phyloP scores from a whole-genome alignment of 352 stramenopile genomes.

The Pythium phragmitis region DNA sequence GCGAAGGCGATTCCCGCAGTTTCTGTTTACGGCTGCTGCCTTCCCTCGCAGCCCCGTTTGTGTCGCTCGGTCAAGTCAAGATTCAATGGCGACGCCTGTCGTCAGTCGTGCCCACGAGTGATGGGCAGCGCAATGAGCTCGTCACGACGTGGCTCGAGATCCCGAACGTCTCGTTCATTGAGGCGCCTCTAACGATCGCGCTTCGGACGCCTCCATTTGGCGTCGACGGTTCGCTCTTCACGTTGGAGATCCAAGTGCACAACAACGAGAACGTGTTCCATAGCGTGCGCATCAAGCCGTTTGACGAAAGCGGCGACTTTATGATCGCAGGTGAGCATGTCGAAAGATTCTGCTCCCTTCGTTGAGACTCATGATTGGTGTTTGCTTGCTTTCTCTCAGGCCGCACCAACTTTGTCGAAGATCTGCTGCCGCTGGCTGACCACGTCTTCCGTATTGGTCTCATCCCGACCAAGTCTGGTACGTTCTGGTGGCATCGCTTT shows the following conservation, averaged over 20 bases:
- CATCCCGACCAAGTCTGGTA: conserved; percentile 78
- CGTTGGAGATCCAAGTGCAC: conserved; percentile 52
- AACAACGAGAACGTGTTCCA: conserved; percentile 81
- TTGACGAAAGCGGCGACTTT: conserved; percentile 72
- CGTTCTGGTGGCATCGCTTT: not conserved
- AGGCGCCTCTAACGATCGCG: conserved; percentile 59
- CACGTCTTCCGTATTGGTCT: conserved; percentile 64
- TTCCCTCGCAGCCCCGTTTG: conserved; percentile 38
- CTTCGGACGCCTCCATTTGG: conserved; percentile 71
- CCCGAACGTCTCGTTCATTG: conserved; percentile 65
- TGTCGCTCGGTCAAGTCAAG: conserved; percentile 54
- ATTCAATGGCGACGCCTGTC: conserved; percentile 64
- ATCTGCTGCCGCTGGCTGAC: conserved; percentile 71
- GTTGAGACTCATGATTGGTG: not conserved
- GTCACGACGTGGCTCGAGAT: conserved; percentile 70
- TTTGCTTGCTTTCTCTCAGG: conserved; percentile 27
- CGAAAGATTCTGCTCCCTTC: not conserved
- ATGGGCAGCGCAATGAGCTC: conserved; percentile 40
- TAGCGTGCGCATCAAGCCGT: conserved; percentile 64
- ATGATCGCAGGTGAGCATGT: conserved; percentile 54
- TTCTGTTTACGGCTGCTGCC: conserved; percentile 65
- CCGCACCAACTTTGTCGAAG: conserved; percentile 67
- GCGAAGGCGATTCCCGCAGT: conserved; percentile 55
- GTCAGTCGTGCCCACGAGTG: conserved; percentile 41
- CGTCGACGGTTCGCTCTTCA: conserved; percentile 57